phyloP scores from a whole-genome alignment of 1,139 yeast species.

The Hyphopichia burtonii region DNA sequence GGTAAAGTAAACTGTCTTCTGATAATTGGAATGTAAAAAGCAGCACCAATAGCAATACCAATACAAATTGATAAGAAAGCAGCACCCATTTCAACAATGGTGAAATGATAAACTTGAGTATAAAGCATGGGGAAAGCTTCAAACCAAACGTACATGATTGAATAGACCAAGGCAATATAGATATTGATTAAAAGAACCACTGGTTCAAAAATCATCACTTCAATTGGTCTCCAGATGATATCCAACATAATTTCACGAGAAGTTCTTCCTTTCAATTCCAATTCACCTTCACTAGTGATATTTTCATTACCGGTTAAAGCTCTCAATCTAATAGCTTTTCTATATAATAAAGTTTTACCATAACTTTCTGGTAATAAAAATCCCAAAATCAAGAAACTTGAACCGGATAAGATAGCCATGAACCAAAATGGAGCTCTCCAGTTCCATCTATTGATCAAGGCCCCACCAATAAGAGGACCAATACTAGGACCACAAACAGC shows the following conservation, averaged over 20 bases:
- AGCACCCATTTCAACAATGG: constrained; percentile 49
- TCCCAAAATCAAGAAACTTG: constrained; percentile 21
- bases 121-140: constrained; percentile 64
- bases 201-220: constrained; percentile 43
- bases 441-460: constrained; percentile 24
- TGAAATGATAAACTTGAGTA: constrained; percentile 42
- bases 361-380: constrained; percentile 37
- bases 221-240: constrained; percentile 50
- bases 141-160: constrained; percentile 55
- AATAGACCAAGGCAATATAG: constrained; percentile 54
- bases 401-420: constrained; percentile 30
- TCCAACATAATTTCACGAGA: constrained; percentile 27
- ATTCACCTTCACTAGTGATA: constrained; percentile 28
- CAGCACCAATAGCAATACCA: constrained; percentile 36
- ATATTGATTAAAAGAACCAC: constrained; percentile 46
- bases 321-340: constrained; percentile 38
- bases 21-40: constrained; percentile 21
- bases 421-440: constrained; percentile 46
- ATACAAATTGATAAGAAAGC: constrained; percentile 44
- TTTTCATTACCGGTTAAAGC: constrained; percentile 31
- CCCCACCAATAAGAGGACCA: constrained; percentile 39
- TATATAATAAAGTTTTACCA: constrained; percentile 30
- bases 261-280: constrained; percentile 20
- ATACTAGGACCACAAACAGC: constrained; percentile 37
- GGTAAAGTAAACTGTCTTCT: constrained; percentile 22